Evolutionary conservation across 768 basidiomycete genomes (phyloP).

Genomic region (Aureoboletus auriporus): DNA sequence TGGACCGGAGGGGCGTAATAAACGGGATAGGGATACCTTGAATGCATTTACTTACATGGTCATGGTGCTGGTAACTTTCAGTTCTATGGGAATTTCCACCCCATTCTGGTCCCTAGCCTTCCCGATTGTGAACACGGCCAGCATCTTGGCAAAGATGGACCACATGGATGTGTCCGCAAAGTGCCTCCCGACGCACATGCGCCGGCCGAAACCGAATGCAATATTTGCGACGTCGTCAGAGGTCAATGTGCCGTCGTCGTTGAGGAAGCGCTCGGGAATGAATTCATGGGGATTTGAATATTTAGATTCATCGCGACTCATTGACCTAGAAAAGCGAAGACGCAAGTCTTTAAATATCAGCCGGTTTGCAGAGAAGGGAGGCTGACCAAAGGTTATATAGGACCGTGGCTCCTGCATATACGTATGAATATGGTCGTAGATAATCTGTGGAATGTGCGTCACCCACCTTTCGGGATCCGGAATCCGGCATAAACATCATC

Average conservation of each 20-base stretch:
- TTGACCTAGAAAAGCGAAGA: constrained; percentile 13
- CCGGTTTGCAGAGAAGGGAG: not conserved
- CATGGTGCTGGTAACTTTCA: constrained; percentile 1
- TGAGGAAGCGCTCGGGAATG: constrained; percentile 39
- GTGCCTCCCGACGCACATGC: constrained; percentile 28
- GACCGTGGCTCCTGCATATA: constrained; percentile 12
- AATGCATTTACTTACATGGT: constrained; percentile 8
- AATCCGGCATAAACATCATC: constrained; percentile 46
- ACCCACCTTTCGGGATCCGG: constrained; percentile 43
- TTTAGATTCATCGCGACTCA: constrained; percentile 25
- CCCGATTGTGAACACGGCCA: constrained; percentile 16
- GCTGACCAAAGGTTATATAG: constrained; percentile 18
- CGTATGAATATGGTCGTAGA: not conserved
- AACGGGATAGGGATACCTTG: not conserved
- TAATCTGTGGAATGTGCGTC: not conserved
- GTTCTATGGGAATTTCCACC: constrained; percentile 16
- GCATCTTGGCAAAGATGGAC: constrained; percentile 16
- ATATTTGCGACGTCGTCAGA: constrained; percentile 7
- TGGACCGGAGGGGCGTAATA: not conserved
- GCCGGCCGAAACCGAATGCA: constrained; percentile 27
- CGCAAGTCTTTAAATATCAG: not conserved
- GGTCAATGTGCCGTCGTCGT: constrained; percentile 19
- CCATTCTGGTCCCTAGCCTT: constrained; percentile 18
- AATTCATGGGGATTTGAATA: constrained; percentile 37
- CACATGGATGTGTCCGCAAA: constrained; percentile 24